Evolutionary conservation across 202 grass and related monocot genomes (phyloP).

Genomic region (Setaria viridis): DNA sequence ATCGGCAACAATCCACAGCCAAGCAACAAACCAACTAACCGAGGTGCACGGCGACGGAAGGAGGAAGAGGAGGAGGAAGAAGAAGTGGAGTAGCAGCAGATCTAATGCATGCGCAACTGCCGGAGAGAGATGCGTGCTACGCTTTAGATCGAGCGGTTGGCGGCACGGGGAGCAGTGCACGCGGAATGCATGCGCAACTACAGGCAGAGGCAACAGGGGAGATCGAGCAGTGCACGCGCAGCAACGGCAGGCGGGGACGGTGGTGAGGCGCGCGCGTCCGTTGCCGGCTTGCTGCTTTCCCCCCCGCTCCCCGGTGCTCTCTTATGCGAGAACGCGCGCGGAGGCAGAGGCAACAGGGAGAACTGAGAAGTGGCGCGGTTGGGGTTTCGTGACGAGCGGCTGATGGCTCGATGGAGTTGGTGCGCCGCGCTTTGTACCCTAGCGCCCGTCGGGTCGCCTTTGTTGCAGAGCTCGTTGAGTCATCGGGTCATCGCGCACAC

Average conservation of each 20-base stretch:
- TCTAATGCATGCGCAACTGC: slow-evolving; percentile 12
- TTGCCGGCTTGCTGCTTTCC: background rate
- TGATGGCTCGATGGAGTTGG: background rate
- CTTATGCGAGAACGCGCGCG: background rate
- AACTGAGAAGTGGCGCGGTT: slow-evolving; percentile 18
- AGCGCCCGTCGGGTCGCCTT: background rate
- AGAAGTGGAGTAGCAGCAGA: background rate
- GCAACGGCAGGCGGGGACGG: background rate
- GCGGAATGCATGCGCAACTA: too few species aligned
- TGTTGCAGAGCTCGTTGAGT: background rate
- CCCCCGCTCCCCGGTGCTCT: background rate
- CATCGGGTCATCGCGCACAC: background rate
- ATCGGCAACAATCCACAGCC: too few species aligned
- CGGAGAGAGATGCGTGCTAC: background rate
- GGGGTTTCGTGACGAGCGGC: background rate
- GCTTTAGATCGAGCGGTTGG: background rate
- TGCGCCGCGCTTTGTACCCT: slow-evolving; percentile 6
- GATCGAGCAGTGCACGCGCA: background rate
- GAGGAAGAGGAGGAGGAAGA: background rate
- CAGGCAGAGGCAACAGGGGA: too few species aligned
- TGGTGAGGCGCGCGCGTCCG: background rate
- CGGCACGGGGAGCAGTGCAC: too few species aligned
- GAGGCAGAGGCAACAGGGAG: background rate
- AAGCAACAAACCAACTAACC: background rate
- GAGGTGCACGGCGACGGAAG: background rate